These are phyloP conservation scores for Tuber borchii DNA, from an alignment of 495 filamentous ascomycete genomes.

Conservation along the genomic window DNA sequence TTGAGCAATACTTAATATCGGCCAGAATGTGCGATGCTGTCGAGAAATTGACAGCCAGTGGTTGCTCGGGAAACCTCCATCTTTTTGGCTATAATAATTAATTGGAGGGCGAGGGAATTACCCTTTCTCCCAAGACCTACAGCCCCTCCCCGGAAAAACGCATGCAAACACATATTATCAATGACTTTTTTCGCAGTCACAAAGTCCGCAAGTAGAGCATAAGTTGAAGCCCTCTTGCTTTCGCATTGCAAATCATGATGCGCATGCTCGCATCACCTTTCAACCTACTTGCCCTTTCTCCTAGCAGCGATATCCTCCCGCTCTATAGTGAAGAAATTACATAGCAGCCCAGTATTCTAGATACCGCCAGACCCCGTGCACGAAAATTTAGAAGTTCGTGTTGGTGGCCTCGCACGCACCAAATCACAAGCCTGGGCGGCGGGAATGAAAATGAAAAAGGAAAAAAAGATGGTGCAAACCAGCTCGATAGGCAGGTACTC, in stretches of 20 bases:
- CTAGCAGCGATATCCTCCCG: neutral
- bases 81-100: conserved; percentile 1
- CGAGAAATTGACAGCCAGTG: neutral
- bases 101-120: conserved; percentile 6
- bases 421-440: neutral
- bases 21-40: conserved; percentile 5
- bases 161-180: neutral
- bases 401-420: neutral
- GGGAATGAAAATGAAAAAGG: neutral
- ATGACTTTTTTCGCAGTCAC: conserved; percentile 3
- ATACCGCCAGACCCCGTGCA: neutral
- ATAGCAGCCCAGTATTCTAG: neutral
- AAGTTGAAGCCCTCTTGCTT: conserved; percentile 4
- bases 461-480: conserved; percentile 6
- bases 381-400: neutral
- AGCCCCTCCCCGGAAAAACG: conserved; percentile 1
- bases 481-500: conserved; percentile 10
- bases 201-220: conserved; percentile 13
- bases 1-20: conserved; percentile 22
- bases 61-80: neutral
- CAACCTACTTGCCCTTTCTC: neutral
- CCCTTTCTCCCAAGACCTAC: conserved; percentile 15
- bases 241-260: neutral
- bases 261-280: neutral
- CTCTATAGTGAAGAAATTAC: neutral